Evolutionary conservation across 305 asterid genomes (phyloP), one percentile per base, ranked within the genome.

Genomic region (Ilex paraguariensis): DNA sequence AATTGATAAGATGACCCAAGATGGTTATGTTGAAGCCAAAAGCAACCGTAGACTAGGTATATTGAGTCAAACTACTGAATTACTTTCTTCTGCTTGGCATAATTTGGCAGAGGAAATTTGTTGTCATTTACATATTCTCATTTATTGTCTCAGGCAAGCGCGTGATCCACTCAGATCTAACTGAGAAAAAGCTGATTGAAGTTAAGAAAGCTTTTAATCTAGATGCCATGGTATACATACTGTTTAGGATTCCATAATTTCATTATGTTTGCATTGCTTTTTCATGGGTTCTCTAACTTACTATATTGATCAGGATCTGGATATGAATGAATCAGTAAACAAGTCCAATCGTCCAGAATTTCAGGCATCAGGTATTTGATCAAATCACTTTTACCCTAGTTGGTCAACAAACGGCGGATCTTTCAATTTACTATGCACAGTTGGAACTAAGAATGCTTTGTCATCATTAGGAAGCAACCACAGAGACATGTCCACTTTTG

Each of bases 1-100:
- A 68, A 82, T 93, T n/a, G 95, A 87, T 79, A 90, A 72, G 75
- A 93, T 90, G 98, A 69, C 84, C 61, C 83, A 66, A 64, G 98
- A 93, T 60, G 98, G 98, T 64, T 90, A 75, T 64, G 63, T 90
- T 63, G 97, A 88, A 80, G 76, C 91, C 64, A 76, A 73, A 45
- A 67, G 78, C 79, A 81, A 83, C 73, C 96, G 95, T 62, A 79
- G 88, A 73, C 84, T 93, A 36, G 96, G 98, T 92, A 81, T 61
- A 61, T 45, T 33, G 52, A 59, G 49, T 53, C 54, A 45, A 49
- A 62, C 62, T 12, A n/a, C 33, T 36, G 16, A 58, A 51, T 57
- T 60, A 56, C 66, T 31, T 54, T 45, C 51, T 42, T 55, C 13
- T 63, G 65, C 51, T 61, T 15, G 42, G 7, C 12, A 21, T 17